Evolutionary conservation across 139 green algal species (phyloP), one percentile per base, ranked within the genome.

Genomic region (Yamagishiella unicocca): DNA sequence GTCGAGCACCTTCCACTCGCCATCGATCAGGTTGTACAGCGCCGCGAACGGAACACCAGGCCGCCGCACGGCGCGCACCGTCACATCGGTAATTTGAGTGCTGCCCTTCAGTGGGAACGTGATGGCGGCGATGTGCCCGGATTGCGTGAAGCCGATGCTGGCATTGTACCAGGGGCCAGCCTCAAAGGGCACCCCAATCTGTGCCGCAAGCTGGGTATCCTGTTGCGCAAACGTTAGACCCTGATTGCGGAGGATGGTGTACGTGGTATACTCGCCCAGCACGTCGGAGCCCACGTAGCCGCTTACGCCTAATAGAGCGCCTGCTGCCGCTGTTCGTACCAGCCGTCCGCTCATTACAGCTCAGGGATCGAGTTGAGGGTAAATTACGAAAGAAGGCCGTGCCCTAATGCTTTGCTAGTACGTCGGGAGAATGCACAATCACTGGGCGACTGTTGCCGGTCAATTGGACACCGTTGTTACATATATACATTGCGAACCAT

Each of bases 11-110:
- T 85, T 87, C 90, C 90, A 93, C 31, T 82, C 68, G 10, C 90
- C 90, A 9, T 78, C 78, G 2, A 68, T 35, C n/a, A 93, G 40
- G 68, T 93, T 93, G 83, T 93, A 93, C 1, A 90, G 31, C 0
- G 55, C 61, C 0, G 62, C 61, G 35, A 46, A 85, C 17, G 24
- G 19, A 0, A 78, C 17, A 0, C 71, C 87, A 0, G 67, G 58
- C 0, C 38, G 29, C 17, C 90, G 77, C 5, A 91, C 43, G 10
- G 83, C 87, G 6, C 90, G 82, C 19, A 93, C 83, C 1, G 67
- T 88, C 12, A 93, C 70, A 50, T 93, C 90, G 38, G 90, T 93
- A 66, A 92, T 90, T 33, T 92, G 89, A 19, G 62, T 50, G 22
- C 61, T 68, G 33, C 89, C 89, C 43, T 87, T 68, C 0, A 92